These are phyloP conservation scores for Irpex rosettiformis DNA, from an alignment of 1,284 basidiomycete species.

Conservation along the genomic window DNA sequence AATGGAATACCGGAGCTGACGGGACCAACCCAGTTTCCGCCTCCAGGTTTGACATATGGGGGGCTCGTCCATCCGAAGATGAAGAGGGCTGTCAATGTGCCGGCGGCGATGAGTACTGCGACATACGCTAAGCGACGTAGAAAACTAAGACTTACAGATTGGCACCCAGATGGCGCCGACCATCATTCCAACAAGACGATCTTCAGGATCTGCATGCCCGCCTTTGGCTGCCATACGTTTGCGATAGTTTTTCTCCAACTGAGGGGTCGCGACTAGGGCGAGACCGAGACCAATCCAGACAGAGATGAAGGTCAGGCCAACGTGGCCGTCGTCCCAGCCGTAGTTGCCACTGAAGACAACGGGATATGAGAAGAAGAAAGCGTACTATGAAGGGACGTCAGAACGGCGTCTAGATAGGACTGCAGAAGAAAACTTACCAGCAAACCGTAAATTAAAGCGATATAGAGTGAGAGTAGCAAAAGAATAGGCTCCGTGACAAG, in stretches of 20 bases:
- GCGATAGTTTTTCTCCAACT: slow-evolving; percentile 33
- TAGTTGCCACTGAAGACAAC: slow-evolving; percentile 50
- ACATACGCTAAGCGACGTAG: neutral
- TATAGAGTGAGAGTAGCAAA: slow-evolving; percentile 64
- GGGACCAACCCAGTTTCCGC: slow-evolving; percentile 40
- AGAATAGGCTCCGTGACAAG: slow-evolving; percentile 65
- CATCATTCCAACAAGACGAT: slow-evolving; percentile 45
- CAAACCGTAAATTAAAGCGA: slow-evolving; percentile 65
- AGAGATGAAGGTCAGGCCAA: slow-evolving; percentile 67
- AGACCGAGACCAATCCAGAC: slow-evolving; percentile 63
- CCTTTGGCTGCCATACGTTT: slow-evolving; percentile 37
- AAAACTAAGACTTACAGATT: slow-evolving; percentile 15
- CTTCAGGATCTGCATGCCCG: slow-evolving; percentile 46
- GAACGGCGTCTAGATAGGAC: slow-evolving; percentile 6
- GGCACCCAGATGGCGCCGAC: slow-evolving; percentile 47
- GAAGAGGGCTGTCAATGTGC: slow-evolving; percentile 34
- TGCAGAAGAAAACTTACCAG: slow-evolving; percentile 4
- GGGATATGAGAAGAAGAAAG: slow-evolving; percentile 61
- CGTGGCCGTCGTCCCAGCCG: slow-evolving; percentile 52
- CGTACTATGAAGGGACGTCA: slow-evolving; percentile 15
- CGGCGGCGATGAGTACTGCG: neutral
- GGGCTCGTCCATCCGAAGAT: slow-evolving; percentile 39
- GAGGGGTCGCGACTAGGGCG: slow-evolving; percentile 45
- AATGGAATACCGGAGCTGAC: slow-evolving; percentile 45
- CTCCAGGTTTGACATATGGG: slow-evolving; percentile 27